Base-by-base conservation (phyloP, 2,329 filamentous ascomycete genomes). In the Colletotrichum truncatum region DNA sequence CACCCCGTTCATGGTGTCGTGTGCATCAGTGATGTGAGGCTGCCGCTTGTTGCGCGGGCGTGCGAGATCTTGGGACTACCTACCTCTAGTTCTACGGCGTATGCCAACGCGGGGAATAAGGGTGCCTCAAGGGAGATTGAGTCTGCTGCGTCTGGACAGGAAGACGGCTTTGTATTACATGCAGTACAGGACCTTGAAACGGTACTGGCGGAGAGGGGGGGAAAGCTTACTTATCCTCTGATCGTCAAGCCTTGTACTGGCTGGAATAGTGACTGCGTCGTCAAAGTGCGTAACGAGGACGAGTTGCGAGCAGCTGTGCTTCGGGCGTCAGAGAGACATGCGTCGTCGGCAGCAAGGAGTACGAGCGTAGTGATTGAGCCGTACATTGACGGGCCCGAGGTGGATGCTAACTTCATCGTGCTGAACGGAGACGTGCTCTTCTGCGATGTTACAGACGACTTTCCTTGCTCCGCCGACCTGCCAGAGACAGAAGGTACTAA, bases 331-430 rank as follows among this genome's bases (percentile, higher is more conserved):
- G 55, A 14, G 39, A 16, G 71, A 21, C 70, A 73, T 64, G 66
- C 14, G 38, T 57, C 21, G 68, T 28, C 67, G 16, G 46, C 61
- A 25, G 67, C 60, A 18, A 55, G 55, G 14, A 69, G 38, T 67
- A 73, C 67, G 32, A 69, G 72, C 6, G 70, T 80, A 16, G 69
- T 81, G 3, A 69, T 82, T 2, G 79, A 82, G 57, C 67, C 70
- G 10, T 82, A 82, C 57, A 66, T 77, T 18, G 73, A 76, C 7
- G 80, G 80, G 0, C 80, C 80, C 0, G 80, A 82, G 60, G 71
- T 82, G 1, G 80, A 82, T 61, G 76, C 73, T 48, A 82, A 82
- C 68, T 70, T 83, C 25, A 72, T 79, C 6, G 56, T 82, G 1
- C 68, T 71, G 12, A 71, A 82, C 49, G 79, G 78, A 1, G 69